phyloP scores from a whole-genome alignment of 108 stramenopile genomes.

The Nitzschia sp. region DNA sequence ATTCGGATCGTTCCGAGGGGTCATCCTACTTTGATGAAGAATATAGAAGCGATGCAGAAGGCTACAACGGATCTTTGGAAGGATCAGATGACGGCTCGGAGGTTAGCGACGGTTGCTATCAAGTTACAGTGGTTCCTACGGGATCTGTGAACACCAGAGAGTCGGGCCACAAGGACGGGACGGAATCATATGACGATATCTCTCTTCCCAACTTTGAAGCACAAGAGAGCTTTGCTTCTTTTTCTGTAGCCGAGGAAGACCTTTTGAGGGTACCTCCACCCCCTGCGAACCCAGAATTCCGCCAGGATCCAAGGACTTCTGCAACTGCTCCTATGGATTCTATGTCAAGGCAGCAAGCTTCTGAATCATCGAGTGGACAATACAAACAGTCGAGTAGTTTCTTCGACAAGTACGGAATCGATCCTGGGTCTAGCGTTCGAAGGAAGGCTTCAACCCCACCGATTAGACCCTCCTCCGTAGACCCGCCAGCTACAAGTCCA shows the following conservation, averaged over 20 bases:
- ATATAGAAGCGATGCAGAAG: neutral
- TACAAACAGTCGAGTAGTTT: neutral
- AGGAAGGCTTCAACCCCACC: neutral
- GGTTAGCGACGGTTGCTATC: neutral
- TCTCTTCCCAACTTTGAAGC: neutral
- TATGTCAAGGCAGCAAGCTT: neutral
- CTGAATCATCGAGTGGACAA: neutral
- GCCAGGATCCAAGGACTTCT: no score
- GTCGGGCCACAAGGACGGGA: no score
- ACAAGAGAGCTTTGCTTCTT: neutral
- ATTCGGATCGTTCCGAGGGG: neutral
- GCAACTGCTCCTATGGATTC: no score
- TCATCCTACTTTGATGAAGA: conserved; percentile 7
- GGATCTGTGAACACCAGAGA: neutral
- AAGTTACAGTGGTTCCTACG: neutral
- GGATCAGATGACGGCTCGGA: neutral
- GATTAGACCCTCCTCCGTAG: neutral
- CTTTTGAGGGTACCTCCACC: neutral
- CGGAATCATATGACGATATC: neutral
- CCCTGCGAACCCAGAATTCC: neutral
- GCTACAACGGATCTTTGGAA: conserved; percentile 10
- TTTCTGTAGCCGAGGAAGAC: neutral
- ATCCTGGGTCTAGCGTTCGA: conserved; percentile 1
- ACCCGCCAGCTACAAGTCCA: neutral
- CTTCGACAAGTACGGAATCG: conserved; percentile 8